Evolutionary conservation across 2,329 filamentous ascomycete genomes (phyloP).

Genomic region (Colletotrichum scovillei): DNA sequence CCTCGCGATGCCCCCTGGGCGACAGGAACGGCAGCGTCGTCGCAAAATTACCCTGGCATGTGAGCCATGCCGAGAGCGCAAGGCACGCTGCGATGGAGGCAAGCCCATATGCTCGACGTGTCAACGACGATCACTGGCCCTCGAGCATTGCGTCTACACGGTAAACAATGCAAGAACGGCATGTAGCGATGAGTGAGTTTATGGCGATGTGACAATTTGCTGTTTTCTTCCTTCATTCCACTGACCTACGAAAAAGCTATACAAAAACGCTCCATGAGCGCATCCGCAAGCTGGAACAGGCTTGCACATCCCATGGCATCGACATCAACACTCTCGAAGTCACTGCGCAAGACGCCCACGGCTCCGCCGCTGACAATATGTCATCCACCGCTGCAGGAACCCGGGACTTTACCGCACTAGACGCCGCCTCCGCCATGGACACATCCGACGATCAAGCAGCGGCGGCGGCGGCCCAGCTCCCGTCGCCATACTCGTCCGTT

Average conservation of each 20-base stretch:
- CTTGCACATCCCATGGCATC: slow-evolving; percentile 35
- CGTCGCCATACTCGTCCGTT: slow-evolving; percentile 20
- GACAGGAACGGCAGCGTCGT: not conserved
- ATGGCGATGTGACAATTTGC: accelerated
- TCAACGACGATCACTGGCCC: slow-evolving; percentile 44
- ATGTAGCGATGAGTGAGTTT: not conserved
- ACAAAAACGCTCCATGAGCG: slow-evolving; percentile 42
- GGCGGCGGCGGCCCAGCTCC: not conserved
- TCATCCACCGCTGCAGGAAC: not conserved
- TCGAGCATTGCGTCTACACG: slow-evolving; percentile 52
- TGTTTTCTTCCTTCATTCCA: not conserved
- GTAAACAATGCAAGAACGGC: slow-evolving; percentile 48
- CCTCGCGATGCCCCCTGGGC: not conserved
- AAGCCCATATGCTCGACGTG: slow-evolving; percentile 58
- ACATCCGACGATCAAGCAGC: not conserved
- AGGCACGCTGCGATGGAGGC: slow-evolving; percentile 54
- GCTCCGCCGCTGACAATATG: not conserved
- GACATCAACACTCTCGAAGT: not conserved
- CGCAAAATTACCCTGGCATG: slow-evolving; percentile 51
- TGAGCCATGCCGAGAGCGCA: slow-evolving; percentile 53
- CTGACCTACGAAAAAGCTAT: slow-evolving; percentile 19
- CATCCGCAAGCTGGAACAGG: slow-evolving; percentile 42
- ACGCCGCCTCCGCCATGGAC: not conserved
- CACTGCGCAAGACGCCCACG: not conserved
- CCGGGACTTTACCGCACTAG: not conserved